These are phyloP conservation scores for Backusella mclennaniae DNA, from an alignment of 192 early-diverging fungal species.

Conservation along the genomic window DNA sequence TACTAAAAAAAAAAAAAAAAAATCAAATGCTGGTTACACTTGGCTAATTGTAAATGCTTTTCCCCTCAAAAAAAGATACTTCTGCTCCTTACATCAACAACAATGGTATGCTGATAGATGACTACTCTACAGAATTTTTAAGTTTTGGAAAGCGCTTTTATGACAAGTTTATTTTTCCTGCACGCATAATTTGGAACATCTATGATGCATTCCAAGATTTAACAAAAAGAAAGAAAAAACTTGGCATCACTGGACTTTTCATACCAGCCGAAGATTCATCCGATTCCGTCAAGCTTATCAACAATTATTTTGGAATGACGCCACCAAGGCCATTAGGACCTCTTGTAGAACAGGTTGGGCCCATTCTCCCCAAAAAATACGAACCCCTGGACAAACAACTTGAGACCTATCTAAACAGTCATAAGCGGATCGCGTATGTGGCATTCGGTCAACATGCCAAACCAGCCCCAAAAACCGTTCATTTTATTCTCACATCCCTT, in stretches of 20 bases:
- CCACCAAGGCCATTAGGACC: conserved; percentile 18
- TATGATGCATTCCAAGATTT: neutral
- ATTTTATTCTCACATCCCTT: conserved; percentile 24
- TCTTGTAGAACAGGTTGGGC: conserved; percentile 34
- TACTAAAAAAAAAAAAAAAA: neutral
- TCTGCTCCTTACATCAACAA: neutral
- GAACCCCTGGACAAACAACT: neutral
- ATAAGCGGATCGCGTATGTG: conserved; percentile 25
- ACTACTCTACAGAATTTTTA: too few relatives aligned
- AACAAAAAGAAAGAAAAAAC: neutral
- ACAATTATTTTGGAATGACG: conserved; percentile 24
- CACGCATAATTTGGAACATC: too few relatives aligned
- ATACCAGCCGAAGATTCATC: neutral
- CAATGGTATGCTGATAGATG: neutral
- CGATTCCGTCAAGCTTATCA: conserved; percentile 21
- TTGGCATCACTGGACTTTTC: neutral
- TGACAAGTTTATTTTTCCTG: neutral
- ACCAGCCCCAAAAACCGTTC: neutral
- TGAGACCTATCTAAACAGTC: conserved; percentile 14
- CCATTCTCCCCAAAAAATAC: conserved; percentile 28
- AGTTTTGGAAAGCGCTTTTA: neutral
- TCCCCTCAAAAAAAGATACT: neutral
- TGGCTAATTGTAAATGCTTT: too few relatives aligned
- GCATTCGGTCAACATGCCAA: conserved; percentile 30
- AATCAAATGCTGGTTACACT: neutral